Percentiles rank a stretch among this genome's conserved stretches.
Evolutionary conservation across 2,329 filamentous ascomycete genomes (phyloP).

Genomic region (Esteya vermicola): DNA sequence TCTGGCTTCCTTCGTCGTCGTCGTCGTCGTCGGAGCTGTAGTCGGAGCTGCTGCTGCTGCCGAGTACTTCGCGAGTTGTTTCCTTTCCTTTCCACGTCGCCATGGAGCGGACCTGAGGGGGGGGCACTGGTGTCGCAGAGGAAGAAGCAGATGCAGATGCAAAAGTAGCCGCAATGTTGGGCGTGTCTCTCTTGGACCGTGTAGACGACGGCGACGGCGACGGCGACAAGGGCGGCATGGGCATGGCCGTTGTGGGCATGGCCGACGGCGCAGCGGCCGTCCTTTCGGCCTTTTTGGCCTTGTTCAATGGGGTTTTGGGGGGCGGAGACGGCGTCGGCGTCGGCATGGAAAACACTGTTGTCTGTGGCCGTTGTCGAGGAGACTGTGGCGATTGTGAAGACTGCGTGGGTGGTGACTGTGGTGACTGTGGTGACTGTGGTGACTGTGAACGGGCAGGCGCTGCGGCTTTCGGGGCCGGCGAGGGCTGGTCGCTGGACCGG

Average conservation of each 20-base stretch:
- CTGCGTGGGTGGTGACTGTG: no score
- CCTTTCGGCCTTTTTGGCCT: not conserved
- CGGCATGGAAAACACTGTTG: not conserved
- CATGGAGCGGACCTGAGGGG: conserved; percentile 1
- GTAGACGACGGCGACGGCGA: not conserved
- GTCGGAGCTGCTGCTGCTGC: not conserved
- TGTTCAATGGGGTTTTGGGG: not conserved
- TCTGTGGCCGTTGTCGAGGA: not conserved
- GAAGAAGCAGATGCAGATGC: not conserved
- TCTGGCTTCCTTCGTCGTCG: not conserved
- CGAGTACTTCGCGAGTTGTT: no score
- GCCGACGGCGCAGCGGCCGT: not conserved
- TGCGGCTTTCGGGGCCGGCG: no score
- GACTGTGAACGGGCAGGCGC: no score
- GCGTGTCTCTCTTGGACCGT: not conserved
- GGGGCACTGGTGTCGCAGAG: not conserved
- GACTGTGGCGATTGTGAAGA: not conserved
- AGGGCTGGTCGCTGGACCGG: no score
- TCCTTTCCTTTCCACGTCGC: conserved; percentile 6
- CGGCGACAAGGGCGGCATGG: not conserved
- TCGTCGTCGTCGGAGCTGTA: not conserved
- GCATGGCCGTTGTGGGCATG: not conserved
- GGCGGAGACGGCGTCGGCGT: not conserved
- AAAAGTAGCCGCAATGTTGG: not conserved
- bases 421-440: no score